Evolutionary conservation across 2,329 filamentous ascomycete genomes (phyloP), one percentile per base, ranked within the genome.

Genomic region (Rhinocladiella mackenziei): DNA sequence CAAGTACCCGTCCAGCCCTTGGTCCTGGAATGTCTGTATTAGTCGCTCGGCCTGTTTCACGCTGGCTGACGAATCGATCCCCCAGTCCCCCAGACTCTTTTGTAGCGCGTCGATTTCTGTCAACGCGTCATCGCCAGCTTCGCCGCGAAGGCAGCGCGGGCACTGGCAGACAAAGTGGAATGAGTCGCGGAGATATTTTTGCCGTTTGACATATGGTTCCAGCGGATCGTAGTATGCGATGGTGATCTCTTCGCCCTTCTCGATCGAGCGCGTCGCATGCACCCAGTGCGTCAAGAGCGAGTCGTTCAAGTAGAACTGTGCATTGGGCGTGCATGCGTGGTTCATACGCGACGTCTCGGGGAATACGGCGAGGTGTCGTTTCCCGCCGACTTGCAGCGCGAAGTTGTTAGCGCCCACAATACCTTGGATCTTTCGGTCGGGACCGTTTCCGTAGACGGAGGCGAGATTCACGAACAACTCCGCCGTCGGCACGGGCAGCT

Each of bases 161-260:
- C 51, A 54, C 2, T 17, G 25, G 22, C 51, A 54, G 14, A 10
- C 32, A 28, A 54, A 54, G 20, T 37, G 26, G 44, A 54, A 54
- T 8, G 35, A 31, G 4, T 40, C 18, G 7, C 3, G 9, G 6
- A 54, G 44, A 23, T 51, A 42, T n/a, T 34, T 23, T 17, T 49
- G 48, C 9, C 51, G 36, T 15, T 23, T 8, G 2, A 31, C 28
- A 25, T 22, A 39, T n/a, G 15, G 6, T 17, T 32, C 35, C 5
- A 54, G 30, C 6, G 51, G 51, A 17, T 35, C 45, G 19, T 29
- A 34, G 59, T 98, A 98, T 0, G 84, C 89, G 0, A 97, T 91
- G 0, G 92, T 97, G 48, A 98, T 94, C 64, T 97, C 92, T 48
- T 97, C 89, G 3, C 89, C 89, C 1, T 84, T 72, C 7, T 82